These are phyloP conservation scores for Cutaneotrichosporon daszewskae DNA, from an alignment of 1,284 basidiomycete species.

Conservation along the genomic window DNA sequence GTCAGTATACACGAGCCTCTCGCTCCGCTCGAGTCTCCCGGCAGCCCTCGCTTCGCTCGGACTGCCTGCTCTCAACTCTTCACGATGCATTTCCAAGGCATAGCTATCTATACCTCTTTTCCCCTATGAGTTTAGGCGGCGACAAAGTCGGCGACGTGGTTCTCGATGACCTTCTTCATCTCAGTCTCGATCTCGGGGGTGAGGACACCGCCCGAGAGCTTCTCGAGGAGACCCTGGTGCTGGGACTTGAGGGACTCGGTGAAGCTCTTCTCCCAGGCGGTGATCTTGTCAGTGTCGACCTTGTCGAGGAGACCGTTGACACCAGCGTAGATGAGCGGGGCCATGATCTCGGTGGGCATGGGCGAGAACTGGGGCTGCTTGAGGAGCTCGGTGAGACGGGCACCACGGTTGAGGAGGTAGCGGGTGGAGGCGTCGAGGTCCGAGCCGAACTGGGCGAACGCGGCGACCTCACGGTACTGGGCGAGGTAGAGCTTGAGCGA, in stretches of 20 bases:
- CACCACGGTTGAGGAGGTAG: conserved; percentile 94
- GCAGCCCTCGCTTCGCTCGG: too few species aligned
- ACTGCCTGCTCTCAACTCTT: too few species aligned
- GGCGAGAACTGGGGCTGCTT: conserved; percentile 97
- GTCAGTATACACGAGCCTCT: too few species aligned
- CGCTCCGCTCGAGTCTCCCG: too few species aligned
- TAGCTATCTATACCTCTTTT: background rate
- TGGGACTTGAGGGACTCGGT: conserved; percentile 62
- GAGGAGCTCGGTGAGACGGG: conserved; percentile 95
- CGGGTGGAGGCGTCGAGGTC: conserved; percentile 98
- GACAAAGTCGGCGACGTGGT: conserved; percentile 75
- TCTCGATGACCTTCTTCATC: conserved; percentile 86
- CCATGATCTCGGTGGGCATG: conserved; percentile 83
- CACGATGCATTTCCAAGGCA: too few species aligned
- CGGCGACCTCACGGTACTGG: conserved; percentile 99
- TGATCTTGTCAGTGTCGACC: conserved; percentile 90
- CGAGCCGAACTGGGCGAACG: conserved; percentile 95
- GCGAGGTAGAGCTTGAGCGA: conserved; percentile 99
- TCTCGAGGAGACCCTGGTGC: conserved; percentile 66
- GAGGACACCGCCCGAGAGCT: conserved; percentile 76
- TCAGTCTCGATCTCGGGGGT: conserved; percentile 83
- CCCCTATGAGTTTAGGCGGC: conserved; percentile 35
- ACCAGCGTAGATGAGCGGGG: conserved; percentile 98
- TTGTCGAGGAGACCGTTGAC: conserved; percentile 96
- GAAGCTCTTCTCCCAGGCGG: conserved; percentile 73